These are phyloP conservation scores for Aulographum hederae DNA, from an alignment of 2,329 filamentous ascomycete genomes.

Conservation along the genomic window DNA sequence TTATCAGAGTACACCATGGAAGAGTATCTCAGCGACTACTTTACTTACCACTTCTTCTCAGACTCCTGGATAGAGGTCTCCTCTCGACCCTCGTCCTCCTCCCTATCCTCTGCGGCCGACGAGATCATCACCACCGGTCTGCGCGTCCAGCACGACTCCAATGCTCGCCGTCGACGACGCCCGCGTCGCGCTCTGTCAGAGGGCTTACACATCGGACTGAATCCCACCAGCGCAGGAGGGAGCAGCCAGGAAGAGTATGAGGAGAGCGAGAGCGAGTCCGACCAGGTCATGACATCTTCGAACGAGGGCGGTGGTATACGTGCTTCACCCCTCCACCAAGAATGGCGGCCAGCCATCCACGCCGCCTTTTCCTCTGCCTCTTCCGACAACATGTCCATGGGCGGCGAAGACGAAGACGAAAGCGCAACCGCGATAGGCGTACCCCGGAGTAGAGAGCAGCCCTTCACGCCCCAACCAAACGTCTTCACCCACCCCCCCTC, in stretches of 20 bases:
- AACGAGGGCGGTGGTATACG: slow-evolving; percentile 33
- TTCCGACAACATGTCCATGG: slow-evolving; percentile 18
- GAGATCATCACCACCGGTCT: slow-evolving; percentile 85
- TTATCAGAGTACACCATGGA: too few species aligned
- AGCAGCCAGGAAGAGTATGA: slow-evolving; percentile 93
- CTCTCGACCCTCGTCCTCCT: slow-evolving; percentile 86
- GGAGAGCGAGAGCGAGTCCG: slow-evolving; percentile 80
- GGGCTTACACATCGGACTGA: slow-evolving; percentile 15
- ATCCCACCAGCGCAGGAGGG: slow-evolving; percentile 17
- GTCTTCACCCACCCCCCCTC: slow-evolving; percentile 72
- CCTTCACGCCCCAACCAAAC: slow-evolving; percentile 77
- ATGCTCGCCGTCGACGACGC: slow-evolving; percentile 40
- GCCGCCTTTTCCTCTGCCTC: slow-evolving; percentile 15
- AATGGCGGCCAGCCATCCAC: slow-evolving; percentile 11
- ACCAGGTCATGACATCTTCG: slow-evolving; percentile 47
- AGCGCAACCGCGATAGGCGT: slow-evolving; percentile 67
- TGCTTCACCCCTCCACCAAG: slow-evolving; percentile 15
- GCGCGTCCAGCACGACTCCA: slow-evolving; percentile 48
- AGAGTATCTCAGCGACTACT: too few species aligned
- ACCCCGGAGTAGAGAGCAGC: slow-evolving; percentile 27
- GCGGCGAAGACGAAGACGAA: slow-evolving; percentile 47
- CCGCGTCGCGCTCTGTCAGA: slow-evolving; percentile 20
- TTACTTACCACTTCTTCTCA: slow-evolving; percentile 26
- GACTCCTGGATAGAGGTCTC: slow-evolving; percentile 95
- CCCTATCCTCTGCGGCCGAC: slow-evolving; percentile 64